Conservation (phyloP, 371 early-diverging fungal species). For the Mycotypha africana region DNA sequence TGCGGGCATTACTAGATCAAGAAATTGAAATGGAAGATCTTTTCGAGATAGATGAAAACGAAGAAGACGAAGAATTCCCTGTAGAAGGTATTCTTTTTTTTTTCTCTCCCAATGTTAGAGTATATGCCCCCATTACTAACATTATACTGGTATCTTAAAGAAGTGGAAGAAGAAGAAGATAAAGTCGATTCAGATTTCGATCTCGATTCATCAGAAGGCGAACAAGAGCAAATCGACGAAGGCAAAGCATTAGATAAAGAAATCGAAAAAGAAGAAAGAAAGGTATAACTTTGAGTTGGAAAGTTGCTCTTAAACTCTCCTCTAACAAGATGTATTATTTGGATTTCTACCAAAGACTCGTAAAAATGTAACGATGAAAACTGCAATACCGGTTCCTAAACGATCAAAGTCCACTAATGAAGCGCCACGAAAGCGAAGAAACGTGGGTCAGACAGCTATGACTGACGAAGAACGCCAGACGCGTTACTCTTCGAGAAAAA, state of each 20-base stretch:
- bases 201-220: slow-evolving; percentile 53
- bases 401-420: no score
- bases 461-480: slow-evolving; percentile 14
- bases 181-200: slow-evolving; percentile 61
- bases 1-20: slow-evolving; percentile 49
- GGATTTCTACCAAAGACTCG: no score
- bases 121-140: background rate
- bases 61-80: slow-evolving; percentile 55
- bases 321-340: no score
- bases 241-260: slow-evolving; percentile 39
- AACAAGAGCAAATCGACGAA: slow-evolving; percentile 47
- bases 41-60: slow-evolving; percentile 49
- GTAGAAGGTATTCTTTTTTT: slow-evolving; percentile 20
- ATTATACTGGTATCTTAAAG: background rate
- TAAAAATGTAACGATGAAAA: no score
- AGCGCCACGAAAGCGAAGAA: background rate
- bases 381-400: no score
- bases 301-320: no score
- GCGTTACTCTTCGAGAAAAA: slow-evolving; percentile 54
- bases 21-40: slow-evolving; percentile 59
- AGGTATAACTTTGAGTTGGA: background rate
- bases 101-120: background rate
- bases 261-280: slow-evolving; percentile 39
- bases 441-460: background rate
- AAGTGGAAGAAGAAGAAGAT: slow-evolving; percentile 43